Percentiles rank a stretch among this genome's conserved stretches.
These are phyloP conservation scores for Globisporangium yorkense DNA, from an alignment of 352 stramenopile species.

Conservation along the genomic window DNA sequence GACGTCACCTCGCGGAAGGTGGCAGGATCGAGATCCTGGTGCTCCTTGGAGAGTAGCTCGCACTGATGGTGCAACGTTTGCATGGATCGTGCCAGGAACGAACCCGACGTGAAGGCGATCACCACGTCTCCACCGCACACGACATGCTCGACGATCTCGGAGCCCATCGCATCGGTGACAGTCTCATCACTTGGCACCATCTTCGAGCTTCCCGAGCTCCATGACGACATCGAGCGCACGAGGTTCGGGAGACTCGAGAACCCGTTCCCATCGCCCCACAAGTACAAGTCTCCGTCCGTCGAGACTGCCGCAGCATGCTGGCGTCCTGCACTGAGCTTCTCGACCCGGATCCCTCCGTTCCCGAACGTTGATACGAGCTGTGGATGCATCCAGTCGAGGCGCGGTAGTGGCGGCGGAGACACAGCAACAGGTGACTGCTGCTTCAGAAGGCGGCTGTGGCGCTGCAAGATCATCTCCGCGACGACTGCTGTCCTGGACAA, in stretches of 20 bases:
- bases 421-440: neutral
- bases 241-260: constrained; percentile 11
- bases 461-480: constrained; percentile 38
- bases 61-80: constrained; percentile 23
- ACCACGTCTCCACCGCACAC: constrained; percentile 44
- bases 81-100: constrained; percentile 44
- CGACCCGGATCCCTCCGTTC: constrained; percentile 25
- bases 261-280: constrained; percentile 61
- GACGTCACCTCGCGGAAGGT: neutral
- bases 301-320: constrained; percentile 88
- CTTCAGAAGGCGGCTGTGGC: constrained; percentile 27
- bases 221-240: neutral
- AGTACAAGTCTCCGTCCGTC: constrained; percentile 84
- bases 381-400: constrained; percentile 36
- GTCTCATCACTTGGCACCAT: neutral
- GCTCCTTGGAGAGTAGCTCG: neutral
- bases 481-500: constrained; percentile 16
- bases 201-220: neutral
- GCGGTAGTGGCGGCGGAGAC: constrained; percentile 13
- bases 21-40: constrained; percentile 6
- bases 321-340: constrained; percentile 73
- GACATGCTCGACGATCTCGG: constrained; percentile 33
- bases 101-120: constrained; percentile 40
- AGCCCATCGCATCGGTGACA: constrained; percentile 12
- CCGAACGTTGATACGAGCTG: constrained; percentile 40